Evolutionary conservation across 1,139 yeast species (phyloP).

Genomic region (Taiozyma sp.): DNA sequence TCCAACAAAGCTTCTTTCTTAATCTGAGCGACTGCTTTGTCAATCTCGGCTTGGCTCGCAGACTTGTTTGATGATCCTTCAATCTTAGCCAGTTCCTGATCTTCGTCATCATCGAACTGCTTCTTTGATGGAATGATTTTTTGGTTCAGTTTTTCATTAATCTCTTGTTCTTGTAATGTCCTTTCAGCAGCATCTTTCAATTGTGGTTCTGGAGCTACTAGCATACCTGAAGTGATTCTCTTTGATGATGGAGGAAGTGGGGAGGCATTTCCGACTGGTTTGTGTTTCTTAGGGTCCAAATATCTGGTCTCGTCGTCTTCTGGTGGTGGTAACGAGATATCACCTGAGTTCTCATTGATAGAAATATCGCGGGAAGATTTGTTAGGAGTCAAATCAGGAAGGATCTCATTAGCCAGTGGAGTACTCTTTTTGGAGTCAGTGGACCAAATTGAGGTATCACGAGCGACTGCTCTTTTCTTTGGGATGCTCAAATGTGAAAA

Average conservation of each 20-base stretch:
- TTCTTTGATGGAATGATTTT: slow-evolving; percentile 22
- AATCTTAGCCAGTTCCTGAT: neutral
- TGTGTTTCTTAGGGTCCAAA: slow-evolving; percentile 21
- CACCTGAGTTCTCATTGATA: slow-evolving; percentile 16
- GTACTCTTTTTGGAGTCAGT: slow-evolving; percentile 26
- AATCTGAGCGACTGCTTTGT: slow-evolving; percentile 1
- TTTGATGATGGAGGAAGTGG: slow-evolving; percentile 31
- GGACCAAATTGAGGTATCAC: slow-evolving; percentile 3
- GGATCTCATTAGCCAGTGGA: slow-evolving; percentile 33
- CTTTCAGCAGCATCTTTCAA: slow-evolving; percentile 34
- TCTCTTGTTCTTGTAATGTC: slow-evolving; percentile 23
- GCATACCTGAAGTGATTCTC: slow-evolving; percentile 69
- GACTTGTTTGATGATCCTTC: neutral
- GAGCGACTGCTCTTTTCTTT: slow-evolving; percentile 15
- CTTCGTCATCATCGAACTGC: slow-evolving; percentile 1
- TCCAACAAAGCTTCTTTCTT: slow-evolving; percentile 1
- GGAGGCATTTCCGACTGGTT: slow-evolving; percentile 8
- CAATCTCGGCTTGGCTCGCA: neutral
- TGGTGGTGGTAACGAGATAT: slow-evolving; percentile 24
- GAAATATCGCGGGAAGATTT: slow-evolving; percentile 15
- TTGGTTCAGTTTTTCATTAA: slow-evolving; percentile 20
- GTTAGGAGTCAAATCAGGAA: slow-evolving; percentile 23
- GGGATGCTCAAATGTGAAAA: slow-evolving; percentile 17
- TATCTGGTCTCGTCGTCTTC: slow-evolving; percentile 17
- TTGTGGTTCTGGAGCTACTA: slow-evolving; percentile 39